Evolutionary conservation across 2,329 filamentous ascomycete genomes (phyloP).

Genomic region (Penicillium sp.): DNA sequence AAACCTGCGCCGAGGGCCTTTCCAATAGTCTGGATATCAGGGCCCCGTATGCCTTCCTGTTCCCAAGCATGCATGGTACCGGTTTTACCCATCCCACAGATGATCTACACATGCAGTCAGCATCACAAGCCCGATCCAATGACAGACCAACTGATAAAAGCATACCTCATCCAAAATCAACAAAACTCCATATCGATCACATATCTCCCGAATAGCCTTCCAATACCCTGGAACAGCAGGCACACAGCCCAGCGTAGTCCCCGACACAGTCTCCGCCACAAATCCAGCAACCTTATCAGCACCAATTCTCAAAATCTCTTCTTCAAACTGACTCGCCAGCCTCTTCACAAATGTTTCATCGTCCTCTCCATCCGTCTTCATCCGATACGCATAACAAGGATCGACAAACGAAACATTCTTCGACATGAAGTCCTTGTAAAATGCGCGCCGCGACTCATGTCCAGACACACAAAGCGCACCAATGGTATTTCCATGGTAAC

Average conservation of each 20-base stretch:
- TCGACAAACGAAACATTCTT: slow-evolving; percentile 27
- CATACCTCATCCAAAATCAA: slow-evolving; percentile 71
- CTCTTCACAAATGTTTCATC: slow-evolving; percentile 45
- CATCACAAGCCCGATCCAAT: neutral
- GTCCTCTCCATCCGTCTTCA: slow-evolving; percentile 35
- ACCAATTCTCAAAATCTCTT: slow-evolving; percentile 50
- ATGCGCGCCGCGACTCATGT: slow-evolving; percentile 34
- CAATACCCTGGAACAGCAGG: slow-evolving; percentile 67
- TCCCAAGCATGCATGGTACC: slow-evolving; percentile 48
- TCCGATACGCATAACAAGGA: slow-evolving; percentile 42
- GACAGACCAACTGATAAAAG: neutral
- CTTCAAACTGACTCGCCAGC: slow-evolving; percentile 50
- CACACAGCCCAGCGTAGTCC: slow-evolving; percentile 63
- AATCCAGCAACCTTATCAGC: slow-evolving; percentile 49
- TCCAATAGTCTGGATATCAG: slow-evolving; percentile 58
- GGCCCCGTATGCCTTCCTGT: slow-evolving; percentile 53
- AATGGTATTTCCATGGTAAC: slow-evolving; percentile 56
- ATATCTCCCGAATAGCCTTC: slow-evolving; percentile 64
- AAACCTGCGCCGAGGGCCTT: slow-evolving; percentile 54
- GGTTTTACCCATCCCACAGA: slow-evolving; percentile 61
- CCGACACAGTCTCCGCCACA: slow-evolving; percentile 36
- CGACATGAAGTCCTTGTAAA: slow-evolving; percentile 36
- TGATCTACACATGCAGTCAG: slow-evolving; percentile 32
- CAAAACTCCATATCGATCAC: slow-evolving; percentile 67
- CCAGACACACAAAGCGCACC: slow-evolving; percentile 48